A percentile compares a stretch with the other conserved stretches of the same genome.
Evolutionary conservation across 2,329 filamentous ascomycete genomes (phyloP).

Genomic region (Fusarium annulatum): DNA sequence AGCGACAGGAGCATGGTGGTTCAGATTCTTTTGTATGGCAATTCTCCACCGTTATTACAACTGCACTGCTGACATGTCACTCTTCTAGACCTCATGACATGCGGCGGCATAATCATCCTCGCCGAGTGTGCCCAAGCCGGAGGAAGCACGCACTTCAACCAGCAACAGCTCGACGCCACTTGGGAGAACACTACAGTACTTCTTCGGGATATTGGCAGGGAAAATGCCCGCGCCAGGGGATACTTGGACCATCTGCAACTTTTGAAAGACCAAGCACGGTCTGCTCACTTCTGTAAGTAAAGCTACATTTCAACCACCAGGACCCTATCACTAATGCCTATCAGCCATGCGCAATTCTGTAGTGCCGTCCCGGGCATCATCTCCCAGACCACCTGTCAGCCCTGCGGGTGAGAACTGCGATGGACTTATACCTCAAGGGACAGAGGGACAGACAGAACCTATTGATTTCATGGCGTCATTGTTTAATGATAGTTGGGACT

Average conservation of each 20-base stretch:
- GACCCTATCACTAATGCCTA: neutral
- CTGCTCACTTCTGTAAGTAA: neutral
- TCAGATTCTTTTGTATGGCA: neutral
- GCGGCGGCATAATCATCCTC: neutral
- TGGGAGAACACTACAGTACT: neutral
- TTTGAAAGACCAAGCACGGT: neutral
- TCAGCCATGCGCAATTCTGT: neutral
- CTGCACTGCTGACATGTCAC: neutral
- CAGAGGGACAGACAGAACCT: neutral
- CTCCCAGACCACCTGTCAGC: neutral
- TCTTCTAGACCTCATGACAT: neutral
- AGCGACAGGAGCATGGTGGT: slow-evolving; percentile 14
- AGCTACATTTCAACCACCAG: neutral
- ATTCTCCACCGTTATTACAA: neutral
- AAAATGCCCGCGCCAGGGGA: neutral
- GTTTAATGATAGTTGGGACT: slow-evolving; percentile 8
- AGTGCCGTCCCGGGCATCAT: neutral
- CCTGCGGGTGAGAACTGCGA: neutral
- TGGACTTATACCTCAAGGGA: too few relatives aligned
- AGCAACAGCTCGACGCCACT: neutral
- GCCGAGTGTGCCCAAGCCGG: neutral
- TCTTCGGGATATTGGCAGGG: neutral
- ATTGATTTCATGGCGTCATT: neutral
- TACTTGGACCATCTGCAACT: neutral
- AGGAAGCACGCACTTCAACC: neutral